Evolutionary conservation across 768 basidiomycete genomes (phyloP).

Genomic region (Kwoniella dejecticola): DNA sequence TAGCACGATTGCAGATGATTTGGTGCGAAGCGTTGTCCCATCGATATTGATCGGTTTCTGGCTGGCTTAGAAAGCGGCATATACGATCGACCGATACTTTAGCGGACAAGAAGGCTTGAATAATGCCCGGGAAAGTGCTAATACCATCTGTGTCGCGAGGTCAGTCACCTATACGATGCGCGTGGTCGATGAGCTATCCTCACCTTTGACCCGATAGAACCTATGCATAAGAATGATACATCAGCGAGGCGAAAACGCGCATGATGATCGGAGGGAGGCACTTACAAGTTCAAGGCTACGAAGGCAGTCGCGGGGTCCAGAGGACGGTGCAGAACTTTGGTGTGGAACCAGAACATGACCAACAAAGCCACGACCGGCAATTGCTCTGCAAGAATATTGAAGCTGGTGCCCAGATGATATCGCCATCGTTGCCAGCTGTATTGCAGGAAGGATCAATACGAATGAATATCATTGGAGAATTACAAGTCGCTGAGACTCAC

Average conservation of each 20-base stretch:
- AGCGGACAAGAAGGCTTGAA: constrained; percentile 29
- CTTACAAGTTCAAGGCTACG: constrained; percentile 45
- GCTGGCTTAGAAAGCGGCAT: constrained; percentile 34
- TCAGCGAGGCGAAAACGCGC: background rate
- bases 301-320: constrained; percentile 50
- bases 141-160: constrained; percentile 11
- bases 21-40: constrained; percentile 1
- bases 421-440: constrained; percentile 46
- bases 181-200: too few species aligned
- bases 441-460: background rate
- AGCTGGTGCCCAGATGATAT: constrained; percentile 48
- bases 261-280: background rate
- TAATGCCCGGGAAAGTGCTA: constrained; percentile 22
- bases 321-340: constrained; percentile 39
- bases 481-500: constrained; percentile 22
- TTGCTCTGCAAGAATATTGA: constrained; percentile 48
- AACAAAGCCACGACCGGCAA: constrained; percentile 37
- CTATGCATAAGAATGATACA: background rate
- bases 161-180: too few species aligned
- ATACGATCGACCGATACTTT: constrained; percentile 46
- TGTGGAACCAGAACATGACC: constrained; percentile 46
- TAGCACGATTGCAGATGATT: constrained; percentile 28
- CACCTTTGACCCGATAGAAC: constrained; percentile 42
- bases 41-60: constrained; percentile 29
- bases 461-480: too few species aligned